Evolutionary conservation across 2,329 filamentous ascomycete species (phyloP), one percentile per base, ranked within the genome.

Genomic region (Trichoderma aggressivum): DNA sequence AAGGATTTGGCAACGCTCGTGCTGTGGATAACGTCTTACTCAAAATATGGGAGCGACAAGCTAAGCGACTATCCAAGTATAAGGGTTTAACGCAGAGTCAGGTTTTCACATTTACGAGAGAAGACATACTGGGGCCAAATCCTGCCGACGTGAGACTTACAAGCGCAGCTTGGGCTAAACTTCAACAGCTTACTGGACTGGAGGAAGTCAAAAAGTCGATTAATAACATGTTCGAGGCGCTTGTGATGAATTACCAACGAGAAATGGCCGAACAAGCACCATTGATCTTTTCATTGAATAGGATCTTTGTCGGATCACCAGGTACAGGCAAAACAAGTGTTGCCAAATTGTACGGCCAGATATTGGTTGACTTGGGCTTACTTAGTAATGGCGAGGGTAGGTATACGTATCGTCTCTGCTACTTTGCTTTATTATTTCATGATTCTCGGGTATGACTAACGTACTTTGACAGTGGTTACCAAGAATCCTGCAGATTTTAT

Each of bases 311-410:
- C 0, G 91, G 91, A 0, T 81, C 81, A 0, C 89, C 89, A 16
- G 90, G 89, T 0, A 94, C 91, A 0, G 92, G 92, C 0, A 94
- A 94, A 76, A 93, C 91, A 0, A 90, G 89, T 0, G 93, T 84
- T 0, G 92, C 92, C 0, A 82, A 86, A n/a, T 91, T 90, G 73
- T 92, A 94, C 85, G 92, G 91, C 3, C 87, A 92, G 73, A 83
- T 94, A 0, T 94, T 88, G 75, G 94, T 92, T 75, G 89, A 94
- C 74, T 87, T 94, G 84, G 91, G 91, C 0, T 87, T 94, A 36
- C 80, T 94, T 0, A 87, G 0, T 83, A 82, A 0, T 84, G 84
- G 0, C 21, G 47, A 66, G 12, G 63, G 63, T 67, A 7, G 8
- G 63, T 58, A 43, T 30, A 24, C 2, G 21, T 16, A 30, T n/a